Percentiles rank a stretch among this genome's conserved stretches.
phyloP scores from a whole-genome alignment of 306 rosid species.

The Vachellia collinsii region DNA sequence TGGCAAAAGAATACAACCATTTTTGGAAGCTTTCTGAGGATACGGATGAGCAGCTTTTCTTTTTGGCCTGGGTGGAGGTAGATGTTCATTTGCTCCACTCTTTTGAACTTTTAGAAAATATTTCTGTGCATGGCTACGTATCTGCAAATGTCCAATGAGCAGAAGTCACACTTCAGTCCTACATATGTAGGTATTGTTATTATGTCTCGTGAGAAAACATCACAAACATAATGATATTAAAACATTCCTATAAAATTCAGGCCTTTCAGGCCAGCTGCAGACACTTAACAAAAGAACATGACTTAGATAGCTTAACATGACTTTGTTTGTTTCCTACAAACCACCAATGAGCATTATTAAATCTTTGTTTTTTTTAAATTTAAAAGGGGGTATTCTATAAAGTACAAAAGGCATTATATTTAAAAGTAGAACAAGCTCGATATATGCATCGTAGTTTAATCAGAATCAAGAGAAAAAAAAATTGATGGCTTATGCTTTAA shows the following conservation, averaged over 20 bases:
- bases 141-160: constrained; percentile 47
- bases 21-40: constrained; percentile 96
- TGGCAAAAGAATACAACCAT: constrained; percentile 46
- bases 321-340: background rate
- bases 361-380: no score
- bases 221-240: background rate
- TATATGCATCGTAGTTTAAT: no score
- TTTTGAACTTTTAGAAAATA: constrained; percentile 96
- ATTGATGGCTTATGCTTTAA: no score
- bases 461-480: no score
- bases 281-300: constrained; percentile 5
- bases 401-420: no score
- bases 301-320: background rate
- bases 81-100: constrained; percentile 87
- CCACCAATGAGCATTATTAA: background rate
- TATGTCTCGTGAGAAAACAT: constrained; percentile 1
- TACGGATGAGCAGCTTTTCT: constrained; percentile 97
- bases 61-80: constrained; percentile 98
- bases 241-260: background rate
- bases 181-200: constrained; percentile 14
- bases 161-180: background rate
- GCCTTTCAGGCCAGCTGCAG: background rate
- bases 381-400: no score
- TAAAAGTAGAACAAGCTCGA: no score
- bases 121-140: constrained; percentile 97